Conservation (phyloP, 2,329 filamentous ascomycete genomes). For the Paraphaeosphaeria sporulosa region DNA sequence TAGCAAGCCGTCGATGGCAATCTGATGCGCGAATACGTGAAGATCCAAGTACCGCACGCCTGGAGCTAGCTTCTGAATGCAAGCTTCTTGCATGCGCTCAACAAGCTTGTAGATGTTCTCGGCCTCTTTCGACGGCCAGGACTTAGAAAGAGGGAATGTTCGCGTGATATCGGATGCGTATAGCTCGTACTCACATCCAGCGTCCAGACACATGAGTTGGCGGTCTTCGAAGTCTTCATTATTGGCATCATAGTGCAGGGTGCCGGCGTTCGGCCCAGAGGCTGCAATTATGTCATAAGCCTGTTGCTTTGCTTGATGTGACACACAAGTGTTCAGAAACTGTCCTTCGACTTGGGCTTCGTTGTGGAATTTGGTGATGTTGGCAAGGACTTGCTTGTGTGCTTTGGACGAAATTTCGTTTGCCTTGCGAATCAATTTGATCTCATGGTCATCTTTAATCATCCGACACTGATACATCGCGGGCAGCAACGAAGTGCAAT, state of each 20-base stretch:
- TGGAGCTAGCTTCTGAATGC: conserved; percentile 72
- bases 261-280: conserved; percentile 80
- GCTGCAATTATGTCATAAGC: conserved; percentile 91
- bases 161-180: conserved; percentile 93
- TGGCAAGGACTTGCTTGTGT: conserved; percentile 74
- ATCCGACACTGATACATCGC: conserved; percentile 83
- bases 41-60: conserved; percentile 75
- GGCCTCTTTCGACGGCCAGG: conserved; percentile 72
- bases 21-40: conserved; percentile 74
- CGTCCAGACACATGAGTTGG: conserved; percentile 83
- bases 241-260: conserved; percentile 87
- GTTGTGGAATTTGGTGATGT: conserved; percentile 69
- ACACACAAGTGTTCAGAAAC: conserved; percentile 76
- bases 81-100: conserved; percentile 79
- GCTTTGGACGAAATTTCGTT: conserved; percentile 81
- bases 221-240: conserved; percentile 73
- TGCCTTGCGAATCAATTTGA: conserved; percentile 80
- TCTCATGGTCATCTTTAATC: conserved; percentile 84
- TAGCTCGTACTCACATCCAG: conserved; percentile 82
- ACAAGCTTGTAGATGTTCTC: conserved; percentile 80
- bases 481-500: conserved; percentile 61
- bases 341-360: conserved; percentile 85
- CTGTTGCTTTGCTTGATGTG: conserved; percentile 76
- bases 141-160: conserved; percentile 79
- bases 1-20: conserved; percentile 76